Base-by-base conservation (phyloP, 805 yeast species). In the Zygotorulaspora danielsina region DNA sequence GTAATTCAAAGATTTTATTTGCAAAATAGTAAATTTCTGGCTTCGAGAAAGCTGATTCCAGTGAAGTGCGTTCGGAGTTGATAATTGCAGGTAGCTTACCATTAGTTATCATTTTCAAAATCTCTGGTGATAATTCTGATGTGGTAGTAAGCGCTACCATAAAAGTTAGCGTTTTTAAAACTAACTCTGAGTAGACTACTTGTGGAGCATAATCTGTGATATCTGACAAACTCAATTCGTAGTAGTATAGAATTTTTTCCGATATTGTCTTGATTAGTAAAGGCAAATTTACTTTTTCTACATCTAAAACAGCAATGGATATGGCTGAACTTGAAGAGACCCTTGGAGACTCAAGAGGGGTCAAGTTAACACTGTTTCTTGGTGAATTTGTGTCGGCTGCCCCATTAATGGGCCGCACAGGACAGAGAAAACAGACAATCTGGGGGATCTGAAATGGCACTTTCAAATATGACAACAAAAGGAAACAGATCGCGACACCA, bases 171-270 rank as follows among this genome's bases (percentile, higher is more conserved):
- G 71, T 74, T 43, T 96, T 70, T 21, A 88, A 49, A 2, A 84
- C 66, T 2, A 81, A 70, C 48, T 87, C 96, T 30, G 83, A 77
- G 47, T 78, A 84, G 0, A 88, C 88, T 1, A 82, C 61, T 43
- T 81, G 90, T 0, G 97, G 97, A 0, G 82, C 89, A 48, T 75
- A 76, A 48, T 90, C 95, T 40, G 79, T 86, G 6, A 72, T 69
- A 40, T 74, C 79, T 27, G 67, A 57, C 4, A 76, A 66, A 26
- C 90, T 79, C 27, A 64, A 50, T 40, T 68, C 72, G 57, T 72
- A 81, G 51, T 54, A 76, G 33, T 51, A 66, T 5, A 73, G 40
- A 3, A 66, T 57, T 41, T 67, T 70, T 9, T 54, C 63, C 20
- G 67, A 61, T 3, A 75, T 57, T 16, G 63, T 60, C 19, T 58